Percentiles rank a stretch among this genome's conserved stretches.
These are phyloP conservation scores for Candida labiduridarum DNA, from an alignment of 1,139 yeast genomes.

Conservation along the genomic window DNA sequence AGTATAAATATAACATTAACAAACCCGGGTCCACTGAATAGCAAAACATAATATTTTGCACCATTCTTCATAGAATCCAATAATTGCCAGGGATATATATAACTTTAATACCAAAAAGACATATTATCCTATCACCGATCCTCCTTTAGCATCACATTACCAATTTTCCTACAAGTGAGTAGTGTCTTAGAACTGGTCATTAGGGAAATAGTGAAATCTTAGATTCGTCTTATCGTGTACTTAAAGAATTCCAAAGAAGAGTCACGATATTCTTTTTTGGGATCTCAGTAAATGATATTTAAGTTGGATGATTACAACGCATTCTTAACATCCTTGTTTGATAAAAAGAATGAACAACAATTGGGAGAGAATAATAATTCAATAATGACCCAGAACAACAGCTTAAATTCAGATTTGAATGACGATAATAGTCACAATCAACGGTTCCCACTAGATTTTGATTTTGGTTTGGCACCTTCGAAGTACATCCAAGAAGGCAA, in stretches of 20 bases:
- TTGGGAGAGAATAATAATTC: background rate
- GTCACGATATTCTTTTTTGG: background rate
- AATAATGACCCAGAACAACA: conserved; percentile 1
- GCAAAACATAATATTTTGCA: background rate
- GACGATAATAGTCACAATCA: background rate
- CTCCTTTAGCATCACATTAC: no score
- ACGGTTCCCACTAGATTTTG: conserved; percentile 33
- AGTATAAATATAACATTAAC: background rate
- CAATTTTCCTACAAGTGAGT: no score
- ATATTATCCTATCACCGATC: background rate
- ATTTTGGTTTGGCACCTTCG: conserved; percentile 27
- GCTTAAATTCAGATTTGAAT: background rate
- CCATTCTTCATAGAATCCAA: background rate
- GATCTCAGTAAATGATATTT: conserved; percentile 27
- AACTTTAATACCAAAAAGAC: background rate
- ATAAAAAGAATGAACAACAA: conserved; percentile 20
- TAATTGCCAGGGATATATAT: background rate
- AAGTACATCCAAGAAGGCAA: background rate
- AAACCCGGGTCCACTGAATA: background rate
- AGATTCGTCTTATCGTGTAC: background rate
- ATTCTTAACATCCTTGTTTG: conserved; percentile 31
- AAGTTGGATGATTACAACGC: conserved; percentile 36
- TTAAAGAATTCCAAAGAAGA: background rate
- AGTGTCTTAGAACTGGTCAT: no score
- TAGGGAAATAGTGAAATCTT: background rate